Evolutionary conservation across 352 stramenopile species (phyloP), one percentile per base, ranked within the genome.

Genomic region (Phytopythium kandeliae): DNA sequence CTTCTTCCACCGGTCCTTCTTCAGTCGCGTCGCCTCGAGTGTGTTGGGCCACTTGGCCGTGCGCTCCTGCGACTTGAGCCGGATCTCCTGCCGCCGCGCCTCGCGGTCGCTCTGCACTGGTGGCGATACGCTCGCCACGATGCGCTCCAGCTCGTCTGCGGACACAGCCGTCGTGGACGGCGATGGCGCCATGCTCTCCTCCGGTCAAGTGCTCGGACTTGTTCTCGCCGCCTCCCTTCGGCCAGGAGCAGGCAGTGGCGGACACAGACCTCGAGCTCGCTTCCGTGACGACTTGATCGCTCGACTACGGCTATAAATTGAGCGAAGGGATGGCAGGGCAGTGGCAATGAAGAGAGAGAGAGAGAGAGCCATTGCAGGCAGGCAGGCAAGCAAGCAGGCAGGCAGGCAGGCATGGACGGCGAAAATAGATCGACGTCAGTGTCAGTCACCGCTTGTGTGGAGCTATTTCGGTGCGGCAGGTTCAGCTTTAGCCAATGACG

Each of bases 21-120:
- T 95, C 60, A 77, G 69, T 10, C 89, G 78, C 67, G 82, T 89
- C 8, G 90, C 90, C 45, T 96, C 86, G 30, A 97, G 60, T 12
- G 90, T 97, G 68, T 97, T 97, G 24, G 89, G 89, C 90, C 90
- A 97, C 48, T 82, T 71, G 16, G 74, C 71, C 24, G 92, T 89
- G 28, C 86, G 71, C 35, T 92, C 67, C 50, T 94, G 76, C 3
- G 78, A 96, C 48, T 53, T 44, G 47, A 53, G 33, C 47, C 47
- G 47, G 5, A 19, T 44, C 47, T 85, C 65, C n/a, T 65, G 78
- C 49, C 71, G 65, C 24, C 82, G 74, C 17, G 65, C 69, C 41
- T 91, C 81, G n/a, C 73, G 63, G 34, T 93, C 71, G 25, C 76
- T 89, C 58, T 80, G 71, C 30, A 55, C 63, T 0, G 83, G 78